Evolutionary conservation across 2,329 filamentous ascomycete species (phyloP).

Genomic region (Aspergillus transmontanensis): DNA sequence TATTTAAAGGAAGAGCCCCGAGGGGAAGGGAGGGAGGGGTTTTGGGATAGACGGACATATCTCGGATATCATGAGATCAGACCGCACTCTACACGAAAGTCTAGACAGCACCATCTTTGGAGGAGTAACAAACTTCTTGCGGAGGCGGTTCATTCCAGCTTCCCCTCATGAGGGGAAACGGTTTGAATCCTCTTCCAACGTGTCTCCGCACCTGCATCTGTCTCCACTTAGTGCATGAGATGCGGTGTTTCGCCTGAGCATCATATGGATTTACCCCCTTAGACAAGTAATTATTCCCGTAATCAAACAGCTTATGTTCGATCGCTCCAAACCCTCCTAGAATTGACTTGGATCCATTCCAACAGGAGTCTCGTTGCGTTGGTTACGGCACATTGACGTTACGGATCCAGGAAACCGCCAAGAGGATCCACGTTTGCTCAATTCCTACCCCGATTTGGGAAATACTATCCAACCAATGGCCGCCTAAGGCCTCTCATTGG

Average conservation of each 20-base stretch:
- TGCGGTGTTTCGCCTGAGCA: background rate
- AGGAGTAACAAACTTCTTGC: background rate
- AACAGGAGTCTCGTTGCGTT: background rate
- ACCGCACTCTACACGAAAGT: background rate
- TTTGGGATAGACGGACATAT: background rate
- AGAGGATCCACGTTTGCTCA: background rate
- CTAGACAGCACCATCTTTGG: background rate
- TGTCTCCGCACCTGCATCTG: background rate
- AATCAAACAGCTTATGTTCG: background rate
- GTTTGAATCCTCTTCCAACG: background rate
- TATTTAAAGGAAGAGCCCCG: background rate
- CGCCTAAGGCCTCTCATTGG: background rate
- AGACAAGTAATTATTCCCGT: background rate
- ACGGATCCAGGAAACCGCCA: background rate
- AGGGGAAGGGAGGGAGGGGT: background rate
- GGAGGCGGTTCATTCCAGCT: background rate
- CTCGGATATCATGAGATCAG: background rate
- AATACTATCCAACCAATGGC: background rate
- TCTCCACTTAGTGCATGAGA: background rate
- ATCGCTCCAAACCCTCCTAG: background rate
- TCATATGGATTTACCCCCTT: background rate
- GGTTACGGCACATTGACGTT: background rate
- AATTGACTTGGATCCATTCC: background rate
- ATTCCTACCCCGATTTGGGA: background rate
- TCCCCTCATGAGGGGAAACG: background rate